These are phyloP conservation scores for Adansonia gregorii DNA, from an alignment of 441 rosid species.

Conservation along the genomic window DNA sequence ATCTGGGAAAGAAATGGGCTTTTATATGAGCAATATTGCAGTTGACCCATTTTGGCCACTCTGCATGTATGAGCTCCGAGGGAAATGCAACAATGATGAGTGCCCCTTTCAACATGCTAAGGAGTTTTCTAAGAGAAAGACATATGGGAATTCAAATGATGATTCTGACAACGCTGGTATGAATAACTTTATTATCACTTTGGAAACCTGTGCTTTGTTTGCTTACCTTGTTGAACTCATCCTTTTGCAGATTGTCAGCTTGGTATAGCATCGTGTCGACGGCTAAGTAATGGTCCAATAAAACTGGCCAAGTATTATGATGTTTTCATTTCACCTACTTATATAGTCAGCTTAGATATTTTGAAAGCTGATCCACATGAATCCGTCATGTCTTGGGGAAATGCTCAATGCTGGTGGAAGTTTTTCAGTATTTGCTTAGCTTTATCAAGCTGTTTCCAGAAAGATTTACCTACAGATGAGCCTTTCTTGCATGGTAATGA, in stretches of 20 bases:
- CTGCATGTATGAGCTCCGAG: slow-evolving; percentile 93
- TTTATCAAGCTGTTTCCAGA: slow-evolving; percentile 56
- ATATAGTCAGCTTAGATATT: slow-evolving; percentile 75
- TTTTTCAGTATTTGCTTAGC: slow-evolving; percentile 72
- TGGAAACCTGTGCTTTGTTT: slow-evolving; percentile 32
- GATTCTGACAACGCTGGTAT: slow-evolving; percentile 54
- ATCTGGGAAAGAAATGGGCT: slow-evolving; percentile 46
- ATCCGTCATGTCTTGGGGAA: slow-evolving; percentile 54
- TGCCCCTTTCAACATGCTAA: slow-evolving; percentile 95
- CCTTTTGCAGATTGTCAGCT: slow-evolving; percentile 57
- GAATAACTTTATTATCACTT: slow-evolving; percentile 26
- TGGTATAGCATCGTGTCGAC: slow-evolving; percentile 40
- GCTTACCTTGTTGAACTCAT: slow-evolving; percentile 32
- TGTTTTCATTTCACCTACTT: slow-evolving; percentile 60
- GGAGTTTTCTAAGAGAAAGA: slow-evolving; percentile 48
- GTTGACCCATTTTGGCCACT: slow-evolving; percentile 88
- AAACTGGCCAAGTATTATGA: slow-evolving; percentile 39
- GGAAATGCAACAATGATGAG: slow-evolving; percentile 92
- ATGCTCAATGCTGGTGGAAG: slow-evolving; percentile 70
- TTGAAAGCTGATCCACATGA: slow-evolving; percentile 60
- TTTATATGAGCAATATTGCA: slow-evolving; percentile 51
- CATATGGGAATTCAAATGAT: slow-evolving; percentile 36
- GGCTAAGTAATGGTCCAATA: slow-evolving; percentile 34
- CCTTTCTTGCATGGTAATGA: slow-evolving; percentile 48
- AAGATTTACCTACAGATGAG: slow-evolving; percentile 54